phyloP scores from a whole-genome alignment of 371 early-diverging fungal species.

The Haplosporangium sp. region DNA sequence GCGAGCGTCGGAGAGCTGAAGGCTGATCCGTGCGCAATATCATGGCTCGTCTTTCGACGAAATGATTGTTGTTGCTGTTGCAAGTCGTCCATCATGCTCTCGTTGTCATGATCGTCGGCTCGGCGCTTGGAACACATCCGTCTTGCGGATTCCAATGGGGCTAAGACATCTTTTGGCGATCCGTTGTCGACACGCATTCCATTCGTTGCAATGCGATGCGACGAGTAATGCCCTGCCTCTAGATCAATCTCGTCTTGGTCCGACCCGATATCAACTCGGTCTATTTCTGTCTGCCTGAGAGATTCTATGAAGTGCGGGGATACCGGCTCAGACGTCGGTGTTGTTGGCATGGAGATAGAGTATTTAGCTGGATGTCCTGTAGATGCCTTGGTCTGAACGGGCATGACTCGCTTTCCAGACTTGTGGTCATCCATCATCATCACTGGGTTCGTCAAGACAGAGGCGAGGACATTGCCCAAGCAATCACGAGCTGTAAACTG shows the following conservation, averaged over 20 bases:
- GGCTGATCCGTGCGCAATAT: conserved; percentile 9
- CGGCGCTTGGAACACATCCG: conserved; percentile 25
- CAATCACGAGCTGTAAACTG: conserved; percentile 82
- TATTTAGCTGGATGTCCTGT: conserved; percentile 7
- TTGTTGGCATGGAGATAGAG: not conserved
- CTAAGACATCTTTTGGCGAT: conserved; percentile 11
- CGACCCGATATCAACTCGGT: conserved; percentile 21
- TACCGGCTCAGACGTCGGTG: not conserved
- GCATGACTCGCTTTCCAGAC: conserved; percentile 69
- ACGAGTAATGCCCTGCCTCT: conserved; percentile 21
- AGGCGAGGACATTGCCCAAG: conserved; percentile 76
- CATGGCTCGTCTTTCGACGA: conserved; percentile 53
- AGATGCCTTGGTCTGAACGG: conserved; percentile 28
- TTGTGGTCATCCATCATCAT: conserved; percentile 98
- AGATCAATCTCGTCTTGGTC: conserved; percentile 37
- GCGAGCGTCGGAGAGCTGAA: not conserved
- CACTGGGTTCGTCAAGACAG: conserved; percentile 91
- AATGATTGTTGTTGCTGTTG: conserved; percentile 29
- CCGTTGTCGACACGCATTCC: not conserved
- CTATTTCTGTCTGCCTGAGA: no score
- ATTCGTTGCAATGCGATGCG: not conserved
- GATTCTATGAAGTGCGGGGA: not conserved
- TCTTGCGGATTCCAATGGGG: conserved; percentile 9
- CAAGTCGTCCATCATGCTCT: conserved; percentile 20
- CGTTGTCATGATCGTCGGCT: conserved; percentile 17